Conservation (phyloP, 768 basidiomycete species). For the Leccinum longicurvipes region DNA sequence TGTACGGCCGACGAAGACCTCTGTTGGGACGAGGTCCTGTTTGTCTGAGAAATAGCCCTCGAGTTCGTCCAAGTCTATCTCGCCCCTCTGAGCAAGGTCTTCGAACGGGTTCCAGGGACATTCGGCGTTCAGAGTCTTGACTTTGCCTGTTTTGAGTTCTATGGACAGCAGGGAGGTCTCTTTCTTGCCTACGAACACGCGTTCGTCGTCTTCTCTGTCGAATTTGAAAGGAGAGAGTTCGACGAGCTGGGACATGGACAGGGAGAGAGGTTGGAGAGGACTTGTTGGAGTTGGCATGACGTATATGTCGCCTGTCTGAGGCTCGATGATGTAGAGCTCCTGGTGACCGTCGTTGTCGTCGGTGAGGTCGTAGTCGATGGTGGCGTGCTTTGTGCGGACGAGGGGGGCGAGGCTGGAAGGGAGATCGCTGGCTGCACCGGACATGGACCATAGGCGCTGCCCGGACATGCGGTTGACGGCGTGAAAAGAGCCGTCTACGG, state of each 20-base stretch:
- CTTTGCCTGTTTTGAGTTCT: conserved; percentile 74
- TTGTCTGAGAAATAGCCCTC: conserved; percentile 44
- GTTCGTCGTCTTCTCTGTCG: conserved; percentile 46
- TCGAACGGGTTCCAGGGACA: conserved; percentile 75
- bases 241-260: conserved; percentile 91
- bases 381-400: conserved; percentile 64
- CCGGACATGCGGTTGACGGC: conserved; percentile 88
- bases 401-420: conserved; percentile 67
- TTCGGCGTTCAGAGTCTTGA: conserved; percentile 73
- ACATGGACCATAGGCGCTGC: conserved; percentile 84
- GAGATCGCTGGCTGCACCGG: conserved; percentile 46
- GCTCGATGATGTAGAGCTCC: conserved; percentile 92
- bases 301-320: conserved; percentile 91
- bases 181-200: conserved; percentile 88
- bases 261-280: conserved; percentile 82
- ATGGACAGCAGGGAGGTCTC: conserved; percentile 78
- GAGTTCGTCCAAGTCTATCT: conserved; percentile 56
- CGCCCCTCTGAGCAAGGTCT: conserved; percentile 42
- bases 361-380: conserved; percentile 53
- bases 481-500: conserved; percentile 93
- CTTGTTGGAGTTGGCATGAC: conserved; percentile 67
- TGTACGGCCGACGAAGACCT: conserved; percentile 65
- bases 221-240: conserved; percentile 85
- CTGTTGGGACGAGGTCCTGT: conserved; percentile 30
- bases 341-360: conserved; percentile 51